Conservation (phyloP, 805 yeast species). For the Candida ipomoeae region DNA sequence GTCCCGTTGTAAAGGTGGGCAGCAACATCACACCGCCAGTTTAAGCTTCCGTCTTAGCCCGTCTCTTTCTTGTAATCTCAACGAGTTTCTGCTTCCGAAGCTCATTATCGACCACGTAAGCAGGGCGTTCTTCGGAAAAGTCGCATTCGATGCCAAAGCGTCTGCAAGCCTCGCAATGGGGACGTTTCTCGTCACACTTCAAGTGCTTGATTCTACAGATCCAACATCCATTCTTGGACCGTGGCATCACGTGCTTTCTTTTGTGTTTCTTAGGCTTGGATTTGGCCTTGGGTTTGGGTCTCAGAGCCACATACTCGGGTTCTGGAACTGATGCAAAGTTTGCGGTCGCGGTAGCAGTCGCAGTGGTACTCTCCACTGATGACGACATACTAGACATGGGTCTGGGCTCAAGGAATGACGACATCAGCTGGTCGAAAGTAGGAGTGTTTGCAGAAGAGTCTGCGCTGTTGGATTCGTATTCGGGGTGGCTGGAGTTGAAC, state of each 20-base stretch:
- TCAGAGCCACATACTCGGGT: background rate
- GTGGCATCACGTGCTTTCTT: constrained; percentile 35
- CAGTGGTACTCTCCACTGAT: background rate
- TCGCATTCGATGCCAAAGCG: constrained; percentile 42
- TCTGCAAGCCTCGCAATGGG: constrained; percentile 34
- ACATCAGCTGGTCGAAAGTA: constrained; percentile 1
- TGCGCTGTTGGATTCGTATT: constrained; percentile 16
- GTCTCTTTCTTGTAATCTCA: constrained; percentile 20
- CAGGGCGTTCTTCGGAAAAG: constrained; percentile 36
- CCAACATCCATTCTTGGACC: constrained; percentile 45
- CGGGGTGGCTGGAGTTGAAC: constrained; percentile 10
- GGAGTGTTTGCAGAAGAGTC: constrained; percentile 18
- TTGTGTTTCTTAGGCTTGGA: constrained; percentile 32
- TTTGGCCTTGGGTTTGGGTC: background rate
- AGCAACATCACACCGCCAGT: background rate
- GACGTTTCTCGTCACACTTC: constrained; percentile 41
- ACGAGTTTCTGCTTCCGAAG: constrained; percentile 33
- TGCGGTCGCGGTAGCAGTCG: background rate
- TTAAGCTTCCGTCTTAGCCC: background rate
- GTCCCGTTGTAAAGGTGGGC: background rate
- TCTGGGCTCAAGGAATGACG: background rate
- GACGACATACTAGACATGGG: background rate
- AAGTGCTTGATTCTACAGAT: constrained; percentile 43
- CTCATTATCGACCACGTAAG: constrained; percentile 33
- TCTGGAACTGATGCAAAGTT: background rate